phyloP scores from a whole-genome alignment of 2,329 filamentous ascomycete genomes.

The Aspergillus sp. region DNA sequence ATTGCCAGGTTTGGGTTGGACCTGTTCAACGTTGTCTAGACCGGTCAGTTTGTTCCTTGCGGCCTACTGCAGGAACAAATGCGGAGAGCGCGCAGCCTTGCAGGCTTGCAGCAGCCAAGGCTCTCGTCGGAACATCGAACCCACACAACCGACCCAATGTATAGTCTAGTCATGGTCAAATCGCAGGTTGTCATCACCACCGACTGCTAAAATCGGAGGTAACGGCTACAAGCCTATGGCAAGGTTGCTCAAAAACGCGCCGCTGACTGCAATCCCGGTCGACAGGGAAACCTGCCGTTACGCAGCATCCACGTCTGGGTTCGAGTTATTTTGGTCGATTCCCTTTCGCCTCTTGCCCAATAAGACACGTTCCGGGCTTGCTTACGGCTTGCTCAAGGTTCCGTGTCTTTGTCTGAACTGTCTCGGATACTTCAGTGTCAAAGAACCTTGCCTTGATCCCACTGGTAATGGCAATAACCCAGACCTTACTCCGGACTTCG shows the following conservation, averaged over 20 bases:
- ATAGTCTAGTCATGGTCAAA: not conserved
- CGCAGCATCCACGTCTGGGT: not conserved
- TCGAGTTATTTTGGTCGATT: not conserved
- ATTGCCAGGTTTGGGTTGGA: not conserved
- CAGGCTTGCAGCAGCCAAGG: conserved; percentile 17
- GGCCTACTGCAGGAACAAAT: conserved; percentile 40
- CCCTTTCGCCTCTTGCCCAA: not conserved
- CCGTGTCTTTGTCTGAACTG: not conserved
- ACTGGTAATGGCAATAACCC: not conserved
- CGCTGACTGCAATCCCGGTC: not conserved
- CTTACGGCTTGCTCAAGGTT: not conserved
- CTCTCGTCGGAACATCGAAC: conserved; percentile 5
- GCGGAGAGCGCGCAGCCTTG: conserved; percentile 25
- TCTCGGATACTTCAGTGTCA: not conserved
- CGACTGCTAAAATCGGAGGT: conserved; percentile 1
- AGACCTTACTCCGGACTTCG: not conserved
- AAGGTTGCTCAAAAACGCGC: conserved; percentile 6
- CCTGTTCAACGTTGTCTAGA: conserved; percentile 22
- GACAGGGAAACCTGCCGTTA: not conserved
- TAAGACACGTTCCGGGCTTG: not conserved
- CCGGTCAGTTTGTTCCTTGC: conserved; percentile 23
- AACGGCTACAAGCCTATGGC: not conserved
- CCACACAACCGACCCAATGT: conserved; percentile 12
- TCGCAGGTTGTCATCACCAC: not conserved
- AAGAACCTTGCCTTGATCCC: not conserved